Evolutionary conservation across 768 basidiomycete genomes (phyloP), one percentile per base, ranked within the genome.

Genomic region (Chiua virens): DNA sequence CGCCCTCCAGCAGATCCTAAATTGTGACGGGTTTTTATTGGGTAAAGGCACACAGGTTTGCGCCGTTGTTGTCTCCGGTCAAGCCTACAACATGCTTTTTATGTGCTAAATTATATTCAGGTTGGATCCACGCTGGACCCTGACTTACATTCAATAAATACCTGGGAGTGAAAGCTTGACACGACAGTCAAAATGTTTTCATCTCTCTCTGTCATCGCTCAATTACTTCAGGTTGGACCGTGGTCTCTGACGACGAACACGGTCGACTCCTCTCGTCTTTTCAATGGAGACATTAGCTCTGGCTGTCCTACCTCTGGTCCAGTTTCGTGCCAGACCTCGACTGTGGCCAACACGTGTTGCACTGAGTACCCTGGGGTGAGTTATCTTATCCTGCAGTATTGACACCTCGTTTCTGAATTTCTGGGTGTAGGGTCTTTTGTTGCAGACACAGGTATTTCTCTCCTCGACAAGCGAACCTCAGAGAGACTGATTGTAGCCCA

Each of bases 341-440:
- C 79, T 0, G 52, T 64, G 1, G 69, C 76, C n/a, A 67, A 81
- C 56, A 64, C 73, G 5, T 89, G 87, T 62, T 89, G 87, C 66
- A 82, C 81, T 54, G 83, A 87, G 64, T 62, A 71, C 23, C 86
- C 86, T 20, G 86, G 86, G 54, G 86, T 86, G 61, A 42, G 79
- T 73, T 17, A 0, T 42, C 13, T n/a, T n/a, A n/a, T n/a, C n/a
- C n/a, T n/a, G 13, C 42, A 32, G 27, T 45, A 25, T 14, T 32
- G 13, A 13, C 3, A n/a, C 27, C 5, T 9, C 4, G 8, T 35
- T 13, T 22, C 34, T 50, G 27, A 52, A 23, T 11, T 25, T 15
- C 20, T 25, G 18, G 41, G 32, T 42, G 13, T 52, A 87, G 85
- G 86, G 85, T 38, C 72, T 82, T 45, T 57, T 87, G 22, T 53